These are phyloP conservation scores for Leccinum variicolor DNA, from an alignment of 768 basidiomycete species.

Conservation along the genomic window DNA sequence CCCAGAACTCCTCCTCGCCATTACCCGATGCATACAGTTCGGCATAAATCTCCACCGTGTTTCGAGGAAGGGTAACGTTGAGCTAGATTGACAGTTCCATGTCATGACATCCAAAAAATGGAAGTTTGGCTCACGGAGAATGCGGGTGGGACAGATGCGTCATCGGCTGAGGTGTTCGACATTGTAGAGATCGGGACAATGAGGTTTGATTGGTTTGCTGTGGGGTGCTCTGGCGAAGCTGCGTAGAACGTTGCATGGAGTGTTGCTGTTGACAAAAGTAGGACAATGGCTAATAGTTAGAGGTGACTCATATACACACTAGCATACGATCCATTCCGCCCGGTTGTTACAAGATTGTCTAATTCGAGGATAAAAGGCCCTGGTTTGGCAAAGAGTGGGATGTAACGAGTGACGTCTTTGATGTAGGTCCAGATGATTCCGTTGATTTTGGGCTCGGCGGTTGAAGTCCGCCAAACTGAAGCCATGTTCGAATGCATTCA, in stretches of 20 bases:
- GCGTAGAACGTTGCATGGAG: slow-evolving; percentile 71
- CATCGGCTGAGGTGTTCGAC: slow-evolving; percentile 59
- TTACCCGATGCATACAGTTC: slow-evolving; percentile 73
- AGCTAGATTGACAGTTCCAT: slow-evolving; percentile 37
- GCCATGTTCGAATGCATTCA: not conserved
- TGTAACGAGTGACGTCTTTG: slow-evolving; percentile 74
- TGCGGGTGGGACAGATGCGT: slow-evolving; percentile 71
- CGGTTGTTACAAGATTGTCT: slow-evolving; percentile 60
- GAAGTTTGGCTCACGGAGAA: slow-evolving; percentile 50
- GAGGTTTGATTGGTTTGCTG: slow-evolving; percentile 55
- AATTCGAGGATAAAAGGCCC: slow-evolving; percentile 73
- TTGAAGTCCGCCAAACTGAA: slow-evolving; percentile 76
- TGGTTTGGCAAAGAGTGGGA: slow-evolving; percentile 62
- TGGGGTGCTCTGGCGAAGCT: slow-evolving; percentile 52
- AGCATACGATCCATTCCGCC: slow-evolving; percentile 65
- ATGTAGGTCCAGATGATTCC: slow-evolving; percentile 79
- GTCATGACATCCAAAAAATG: not conserved
- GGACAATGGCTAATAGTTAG: not conserved
- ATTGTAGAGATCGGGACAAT: slow-evolving; percentile 72
- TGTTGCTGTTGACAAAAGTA: slow-evolving; percentile 42
- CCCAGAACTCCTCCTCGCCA: slow-evolving; percentile 76
- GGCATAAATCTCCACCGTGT: slow-evolving; percentile 62
- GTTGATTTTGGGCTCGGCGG: slow-evolving; percentile 65
- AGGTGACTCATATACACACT: slow-evolving; percentile 37
- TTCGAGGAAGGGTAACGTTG: slow-evolving; percentile 66